These are phyloP conservation scores for Phytophthora syringae DNA, from an alignment of 352 stramenopile species.

Conservation along the genomic window DNA sequence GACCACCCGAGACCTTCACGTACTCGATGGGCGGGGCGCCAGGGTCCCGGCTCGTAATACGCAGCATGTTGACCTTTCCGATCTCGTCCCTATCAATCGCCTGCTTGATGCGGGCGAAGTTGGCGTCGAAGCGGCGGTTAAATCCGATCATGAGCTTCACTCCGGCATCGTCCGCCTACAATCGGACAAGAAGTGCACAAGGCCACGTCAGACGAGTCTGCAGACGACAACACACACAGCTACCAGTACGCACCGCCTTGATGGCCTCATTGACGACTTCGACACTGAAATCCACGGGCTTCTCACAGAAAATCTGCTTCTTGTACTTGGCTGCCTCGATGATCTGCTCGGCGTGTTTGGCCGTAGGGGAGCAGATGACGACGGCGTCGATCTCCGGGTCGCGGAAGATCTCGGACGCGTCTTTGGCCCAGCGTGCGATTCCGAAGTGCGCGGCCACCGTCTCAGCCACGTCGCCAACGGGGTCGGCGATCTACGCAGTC, in stretches of 20 bases:
- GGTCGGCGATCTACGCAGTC: conserved; percentile 50
- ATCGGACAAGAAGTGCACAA: not conserved
- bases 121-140: conserved; percentile 94
- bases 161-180: conserved; percentile 41
- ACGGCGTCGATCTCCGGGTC: conserved; percentile 95
- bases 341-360: conserved; percentile 95
- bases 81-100: conserved; percentile 90
- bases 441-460: conserved; percentile 38
- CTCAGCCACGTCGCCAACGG: conserved; percentile 30
- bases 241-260: conserved; percentile 39
- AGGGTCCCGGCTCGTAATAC: conserved; percentile 74
- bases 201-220: too few species aligned
- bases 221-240: not conserved
- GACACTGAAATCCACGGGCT: conserved; percentile 93
- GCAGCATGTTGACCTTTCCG: conserved; percentile 87
- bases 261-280: conserved; percentile 63
- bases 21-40: conserved; percentile 6
- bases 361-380: conserved; percentile 96
- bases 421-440: conserved; percentile 70
- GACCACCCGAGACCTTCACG: conserved; percentile 59
- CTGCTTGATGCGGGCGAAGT: conserved; percentile 91
- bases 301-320: conserved; percentile 97
- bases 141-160: conserved; percentile 97
- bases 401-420: conserved; percentile 91
- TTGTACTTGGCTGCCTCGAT: conserved; percentile 90